Evolutionary conservation across 2,329 filamentous ascomycete species (phyloP), one percentile per base, ranked within the genome.

Genomic region (Talaromyces sp.): DNA sequence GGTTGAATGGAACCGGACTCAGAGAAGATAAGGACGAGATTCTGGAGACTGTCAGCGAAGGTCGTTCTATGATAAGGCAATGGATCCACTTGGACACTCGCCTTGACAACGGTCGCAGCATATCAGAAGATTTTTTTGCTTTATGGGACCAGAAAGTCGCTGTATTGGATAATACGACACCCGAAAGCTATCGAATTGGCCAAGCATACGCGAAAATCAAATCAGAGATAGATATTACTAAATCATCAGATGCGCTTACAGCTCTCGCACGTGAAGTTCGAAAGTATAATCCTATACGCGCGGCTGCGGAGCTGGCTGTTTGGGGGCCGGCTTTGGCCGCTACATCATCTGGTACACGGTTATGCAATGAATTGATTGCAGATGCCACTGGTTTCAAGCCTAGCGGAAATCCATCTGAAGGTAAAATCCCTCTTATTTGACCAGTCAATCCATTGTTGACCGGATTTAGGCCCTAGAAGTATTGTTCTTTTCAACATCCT

Each of bases 321-420:
- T 79, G 83, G 66, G 80, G 80, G 50, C 80, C 82, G 27, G 79
- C 81, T 3, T 76, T 88, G 5, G 73, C 82, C 1, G 76, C 78
- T 5, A 82, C 79, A 19, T 79, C 81, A 45, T 73, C 80, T 8
- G 81, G 84, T 41, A 80, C 80, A 64, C 79, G 83, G 65, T 75
- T 86, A 61, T 87, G 84, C 71, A 89, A 88, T 70, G 86, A 88
- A 70, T 72, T 89, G 37, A 77, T 89, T 56, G 84, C 86, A 14
- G 84, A 86, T 67, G 76, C 85, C n/a, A 88, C 86, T 2, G 84
- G 81, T 3, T 69, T 84, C n/a, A 80, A 84, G 31, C 71, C 82
- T 13, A 71, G 79, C n/a, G 71, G 79, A 58, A 75, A 80, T 27
- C 70, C 74, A 7, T 70, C 74, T n/a, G 77, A 81, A 68, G 82